phyloP scores from a whole-genome alignment of 2,329 filamentous ascomycete species.

The Pseudofabraea citricarpa region DNA sequence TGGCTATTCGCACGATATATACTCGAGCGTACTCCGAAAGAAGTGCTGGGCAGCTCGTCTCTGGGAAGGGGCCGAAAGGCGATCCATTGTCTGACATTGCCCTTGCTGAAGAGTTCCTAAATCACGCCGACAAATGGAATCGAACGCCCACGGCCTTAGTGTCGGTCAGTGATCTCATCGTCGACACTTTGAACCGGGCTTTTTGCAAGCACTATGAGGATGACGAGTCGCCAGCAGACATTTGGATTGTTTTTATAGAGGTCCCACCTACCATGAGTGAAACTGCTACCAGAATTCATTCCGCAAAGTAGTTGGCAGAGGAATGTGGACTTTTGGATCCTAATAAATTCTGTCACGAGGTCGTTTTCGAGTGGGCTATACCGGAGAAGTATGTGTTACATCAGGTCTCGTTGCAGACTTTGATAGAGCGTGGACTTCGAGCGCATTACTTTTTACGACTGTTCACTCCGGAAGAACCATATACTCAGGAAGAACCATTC shows the following conservation, averaged over 20 bases:
- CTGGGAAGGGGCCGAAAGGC: conserved; percentile 3
- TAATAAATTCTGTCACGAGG: conserved; percentile 10
- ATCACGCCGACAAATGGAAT: conserved; percentile 5
- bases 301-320: conserved; percentile 10
- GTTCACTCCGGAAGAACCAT: no score
- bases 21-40: conserved; percentile 9
- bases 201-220: conserved; percentile 9
- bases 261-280: conserved; percentile 3
- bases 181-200: conserved; percentile 11
- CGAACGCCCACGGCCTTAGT: conserved; percentile 9
- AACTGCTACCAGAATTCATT: conserved; percentile 2
- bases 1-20: conserved; percentile 4
- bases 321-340: conserved; percentile 5
- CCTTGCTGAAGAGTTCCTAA: conserved; percentile 7
- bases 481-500: no score
- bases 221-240: conserved; percentile 8
- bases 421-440: conserved; percentile 10
- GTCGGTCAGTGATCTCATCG: conserved; percentile 9
- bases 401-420: conserved; percentile 11
- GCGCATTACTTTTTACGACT: conserved; percentile 5
- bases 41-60: conserved; percentile 6
- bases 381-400: conserved; percentile 12
- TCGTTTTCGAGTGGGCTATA: conserved; percentile 14
- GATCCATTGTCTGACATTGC: conserved; percentile 6
- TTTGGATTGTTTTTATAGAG: conserved; percentile 12